A percentile compares a stretch with the other conserved stretches of the same genome.
These are phyloP conservation scores for Poronia punctata DNA, from an alignment of 495 filamentous ascomycete species.

Conservation along the genomic window DNA sequence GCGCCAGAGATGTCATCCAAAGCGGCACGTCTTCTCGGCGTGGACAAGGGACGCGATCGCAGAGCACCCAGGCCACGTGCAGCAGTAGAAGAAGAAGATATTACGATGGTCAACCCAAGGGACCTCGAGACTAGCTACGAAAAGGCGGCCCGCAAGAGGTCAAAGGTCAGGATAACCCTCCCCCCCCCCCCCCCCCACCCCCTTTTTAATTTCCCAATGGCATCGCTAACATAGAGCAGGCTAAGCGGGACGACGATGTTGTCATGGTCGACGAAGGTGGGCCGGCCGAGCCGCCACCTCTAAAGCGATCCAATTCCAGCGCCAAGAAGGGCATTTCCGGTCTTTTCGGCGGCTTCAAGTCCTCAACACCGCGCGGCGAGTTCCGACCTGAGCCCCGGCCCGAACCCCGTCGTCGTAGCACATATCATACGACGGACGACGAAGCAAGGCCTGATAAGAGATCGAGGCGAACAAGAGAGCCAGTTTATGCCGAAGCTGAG, in stretches of 20 bases:
- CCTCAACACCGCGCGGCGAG: conserved; percentile 20
- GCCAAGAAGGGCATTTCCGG: conserved; percentile 36
- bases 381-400: conserved; percentile 30
- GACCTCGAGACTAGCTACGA: conserved; percentile 37
- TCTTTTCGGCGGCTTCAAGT: conserved; percentile 37
- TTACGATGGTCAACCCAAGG: conserved; percentile 39
- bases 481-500: conserved; percentile 23
- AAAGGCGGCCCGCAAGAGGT: conserved; percentile 35
- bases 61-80: conserved; percentile 17
- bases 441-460: conserved; percentile 25
- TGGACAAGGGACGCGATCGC: conserved; percentile 34
- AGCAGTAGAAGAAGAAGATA: conserved; percentile 35
- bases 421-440: conserved; percentile 35
- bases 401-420: conserved; percentile 37
- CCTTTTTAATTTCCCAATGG: too few relatives aligned
- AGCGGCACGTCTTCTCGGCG: conserved; percentile 47
- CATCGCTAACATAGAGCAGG: conserved; percentile 22
- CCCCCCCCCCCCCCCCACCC: too few relatives aligned
- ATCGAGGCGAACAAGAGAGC: conserved; percentile 12
- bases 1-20: conserved; percentile 40
- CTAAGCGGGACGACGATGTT: conserved; percentile 31
- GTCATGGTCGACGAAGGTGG: conserved; percentile 30
- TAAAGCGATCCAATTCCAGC: conserved; percentile 35
- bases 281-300: conserved; percentile 25
- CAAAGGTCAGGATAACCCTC: conserved; percentile 30